Conservation (phyloP, 2,329 filamentous ascomycete genomes). For the Fusarium temperatum region DNA sequence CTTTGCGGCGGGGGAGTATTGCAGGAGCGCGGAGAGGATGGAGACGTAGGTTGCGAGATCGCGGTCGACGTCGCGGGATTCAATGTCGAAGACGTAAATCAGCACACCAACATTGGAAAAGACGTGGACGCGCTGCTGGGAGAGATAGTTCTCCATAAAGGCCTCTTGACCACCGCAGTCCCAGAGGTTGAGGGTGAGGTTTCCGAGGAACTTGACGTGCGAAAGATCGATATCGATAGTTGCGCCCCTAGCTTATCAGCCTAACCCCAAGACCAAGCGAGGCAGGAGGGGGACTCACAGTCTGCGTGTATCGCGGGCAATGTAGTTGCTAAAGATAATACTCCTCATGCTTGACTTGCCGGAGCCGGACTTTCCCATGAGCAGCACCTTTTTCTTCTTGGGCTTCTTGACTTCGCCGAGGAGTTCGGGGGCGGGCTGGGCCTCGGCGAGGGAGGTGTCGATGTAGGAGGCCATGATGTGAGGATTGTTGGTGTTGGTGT, state of each 20-base stretch:
- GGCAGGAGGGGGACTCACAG: slow-evolving; percentile 58
- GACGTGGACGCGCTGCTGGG: slow-evolving; percentile 93
- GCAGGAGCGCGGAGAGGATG: slow-evolving; percentile 86
- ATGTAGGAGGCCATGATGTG: slow-evolving; percentile 46
- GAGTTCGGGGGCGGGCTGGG: slow-evolving; percentile 47
- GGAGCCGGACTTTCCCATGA: slow-evolving; percentile 96
- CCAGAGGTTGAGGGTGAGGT: slow-evolving; percentile 96
- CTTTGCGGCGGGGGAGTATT: slow-evolving; percentile 82
- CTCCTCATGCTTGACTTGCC: slow-evolving; percentile 98
- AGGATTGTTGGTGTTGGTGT: background rate
- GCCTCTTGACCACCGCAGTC: slow-evolving; percentile 98
- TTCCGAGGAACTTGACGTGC: slow-evolving; percentile 98
- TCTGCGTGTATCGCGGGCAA: slow-evolving; percentile 91
- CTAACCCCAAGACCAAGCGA: background rate
- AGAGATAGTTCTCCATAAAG: slow-evolving; percentile 98
- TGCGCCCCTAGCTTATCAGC: slow-evolving; percentile 67
- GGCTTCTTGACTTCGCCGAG: slow-evolving; percentile 68
- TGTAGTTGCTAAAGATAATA: slow-evolving; percentile 99
- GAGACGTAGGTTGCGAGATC: slow-evolving; percentile 92
- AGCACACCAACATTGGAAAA: slow-evolving; percentile 96
- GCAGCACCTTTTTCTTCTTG: slow-evolving; percentile 86
- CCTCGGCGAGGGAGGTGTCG: slow-evolving; percentile 44
- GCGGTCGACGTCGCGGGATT: slow-evolving; percentile 91
- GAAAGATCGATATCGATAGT: slow-evolving; percentile 99
- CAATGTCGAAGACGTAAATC: slow-evolving; percentile 99